These are phyloP conservation scores for Dactylellina leptospora DNA, from an alignment of 2,329 filamentous ascomycete genomes.

Conservation along the genomic window DNA sequence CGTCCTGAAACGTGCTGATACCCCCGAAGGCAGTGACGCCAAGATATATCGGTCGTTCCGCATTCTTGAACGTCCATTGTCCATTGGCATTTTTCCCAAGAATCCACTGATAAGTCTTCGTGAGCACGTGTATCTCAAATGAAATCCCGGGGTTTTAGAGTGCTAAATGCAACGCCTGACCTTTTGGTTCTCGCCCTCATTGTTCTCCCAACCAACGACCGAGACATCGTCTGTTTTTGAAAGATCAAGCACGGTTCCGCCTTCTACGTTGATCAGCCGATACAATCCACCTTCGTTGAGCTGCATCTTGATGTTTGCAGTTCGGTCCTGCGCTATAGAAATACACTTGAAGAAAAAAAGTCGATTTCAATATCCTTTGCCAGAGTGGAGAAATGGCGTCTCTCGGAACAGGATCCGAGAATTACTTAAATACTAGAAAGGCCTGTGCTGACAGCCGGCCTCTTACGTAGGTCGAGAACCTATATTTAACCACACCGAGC, in stretches of 20 bases:
- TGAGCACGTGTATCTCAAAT: background rate
- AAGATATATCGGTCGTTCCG: slow-evolving; percentile 5
- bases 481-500: no score
- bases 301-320: slow-evolving; percentile 11
- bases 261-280: slow-evolving; percentile 20
- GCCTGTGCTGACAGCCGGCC: no score
- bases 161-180: slow-evolving; percentile 2
- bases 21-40: slow-evolving; percentile 17
- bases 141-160: background rate
- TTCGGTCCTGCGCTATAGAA: no score
- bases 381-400: no score
- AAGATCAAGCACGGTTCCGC: slow-evolving; percentile 21
- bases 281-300: slow-evolving; percentile 26
- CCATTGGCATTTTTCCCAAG: slow-evolving; percentile 11
- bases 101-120: slow-evolving; percentile 12
- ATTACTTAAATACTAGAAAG: no score
- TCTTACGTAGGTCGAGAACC: no score
- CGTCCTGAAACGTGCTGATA: slow-evolving; percentile 8
- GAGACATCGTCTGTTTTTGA: slow-evolving; percentile 10
- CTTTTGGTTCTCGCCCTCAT: slow-evolving; percentile 28
- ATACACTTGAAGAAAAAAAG: no score
- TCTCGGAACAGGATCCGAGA: no score
- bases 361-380: no score
- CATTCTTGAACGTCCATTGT: slow-evolving; percentile 24
- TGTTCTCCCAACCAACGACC: slow-evolving; percentile 16